Conservation (phyloP, 768 basidiomycete species). For the Harrya chromipes region DNA sequence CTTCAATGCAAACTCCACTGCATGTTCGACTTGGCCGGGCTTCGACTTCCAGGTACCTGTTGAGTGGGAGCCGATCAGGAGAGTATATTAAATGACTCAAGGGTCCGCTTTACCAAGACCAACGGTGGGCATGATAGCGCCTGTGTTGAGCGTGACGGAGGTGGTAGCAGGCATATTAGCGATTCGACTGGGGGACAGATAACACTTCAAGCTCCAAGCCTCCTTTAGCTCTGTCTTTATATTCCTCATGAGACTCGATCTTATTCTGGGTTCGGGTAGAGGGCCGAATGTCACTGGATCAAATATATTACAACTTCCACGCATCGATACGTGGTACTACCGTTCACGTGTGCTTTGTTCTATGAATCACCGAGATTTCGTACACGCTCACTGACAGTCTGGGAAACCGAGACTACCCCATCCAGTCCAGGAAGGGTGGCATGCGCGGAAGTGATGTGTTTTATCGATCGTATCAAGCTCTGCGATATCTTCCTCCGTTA, state of each 20-base stretch:
- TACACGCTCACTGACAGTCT: constrained; percentile 36
- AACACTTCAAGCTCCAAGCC: neutral
- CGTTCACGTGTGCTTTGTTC: constrained; percentile 1
- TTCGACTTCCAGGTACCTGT: constrained; percentile 77
- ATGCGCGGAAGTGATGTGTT: constrained; percentile 55
- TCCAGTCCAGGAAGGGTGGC: constrained; percentile 59
- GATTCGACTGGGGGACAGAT: neutral
- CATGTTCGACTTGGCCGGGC: constrained; percentile 67
- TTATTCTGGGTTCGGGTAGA: constrained; percentile 4
- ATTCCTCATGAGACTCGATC: neutral
- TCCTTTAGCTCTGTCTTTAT: neutral
- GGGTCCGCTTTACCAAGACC: constrained; percentile 49
- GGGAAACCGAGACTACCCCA: constrained; percentile 61
- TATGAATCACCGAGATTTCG: neutral
- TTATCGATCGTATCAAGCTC: constrained; percentile 57
- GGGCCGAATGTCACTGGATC: constrained; percentile 1
- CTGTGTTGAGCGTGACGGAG: constrained; percentile 68
- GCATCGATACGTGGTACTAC: neutral
- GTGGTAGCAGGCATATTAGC: constrained; percentile 46
- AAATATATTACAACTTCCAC: neutral
- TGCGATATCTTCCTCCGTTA: constrained; percentile 55
- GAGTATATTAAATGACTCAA: neutral
- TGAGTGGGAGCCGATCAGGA: neutral
- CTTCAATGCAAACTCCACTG: constrained; percentile 71
- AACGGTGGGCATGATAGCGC: constrained; percentile 71